Evolutionary conservation across 257 asterid genomes (phyloP), one percentile per base, ranked within the genome.

Genomic region (Cruciata laevipes): DNA sequence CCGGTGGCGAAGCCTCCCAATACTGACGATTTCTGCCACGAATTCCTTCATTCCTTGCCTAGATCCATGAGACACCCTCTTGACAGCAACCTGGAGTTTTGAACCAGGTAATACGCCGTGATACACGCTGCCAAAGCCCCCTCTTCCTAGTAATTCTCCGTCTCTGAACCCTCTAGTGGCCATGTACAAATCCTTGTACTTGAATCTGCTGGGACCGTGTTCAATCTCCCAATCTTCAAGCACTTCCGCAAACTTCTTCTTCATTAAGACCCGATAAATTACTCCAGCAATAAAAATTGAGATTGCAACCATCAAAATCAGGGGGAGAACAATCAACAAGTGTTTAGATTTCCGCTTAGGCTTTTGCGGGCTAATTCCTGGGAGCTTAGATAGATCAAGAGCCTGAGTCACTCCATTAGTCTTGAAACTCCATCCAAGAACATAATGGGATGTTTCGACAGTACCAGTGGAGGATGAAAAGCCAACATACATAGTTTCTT

Each of bases 51-150:
- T 71, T 63, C 95, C 91, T 59, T 87, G 95, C 40, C 74, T 73
- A 6, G 91, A 87, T 24, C 78, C 87, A 58, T 85, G 89, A 21
- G 85, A 83, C 16, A 85, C 79, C 44, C 69, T 69, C 75, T 87
- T 87, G 5, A 85, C 91, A 0, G 91, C 88, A 11, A 87, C 70
- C 57, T 80, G 78, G 7, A 63, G 51, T 37, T 70, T 77, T 0
- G 92, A 63, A 0, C 31, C 59, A 6, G 79, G 75, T 78, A 87
- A 53, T 5, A 77, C 63, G 5, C 95, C 95, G 62, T 57, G 75
- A 63, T 87, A 85, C 1, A 87, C 95, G 25, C 71, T 73, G 4
- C 91, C 89, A 35, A 87, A 87, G 14, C 95, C 95, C 2, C 95
- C 91, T 0, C 55, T 65, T 2, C 95, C 59, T 53, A 53, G 27